Percentiles rank a stretch among this genome's conserved stretches.
Evolutionary conservation across 306 rosid genomes (phyloP).

Genomic region (Dalbergia cultrata): DNA sequence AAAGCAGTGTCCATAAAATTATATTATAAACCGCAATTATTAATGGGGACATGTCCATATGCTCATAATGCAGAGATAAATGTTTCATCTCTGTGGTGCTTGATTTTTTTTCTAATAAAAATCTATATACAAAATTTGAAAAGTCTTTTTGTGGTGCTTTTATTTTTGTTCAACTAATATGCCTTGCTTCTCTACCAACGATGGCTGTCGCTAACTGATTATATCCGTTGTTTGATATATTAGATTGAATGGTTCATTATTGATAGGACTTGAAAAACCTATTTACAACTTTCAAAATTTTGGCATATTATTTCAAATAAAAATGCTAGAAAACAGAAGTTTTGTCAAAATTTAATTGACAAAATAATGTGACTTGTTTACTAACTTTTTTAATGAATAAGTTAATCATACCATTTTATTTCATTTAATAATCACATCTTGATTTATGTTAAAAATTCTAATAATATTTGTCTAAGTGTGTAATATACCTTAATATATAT

Average conservation of each 20-base stretch:
- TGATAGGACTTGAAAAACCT: too few species aligned
- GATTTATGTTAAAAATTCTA: too few species aligned
- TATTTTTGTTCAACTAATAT: slow-evolving; percentile 35
- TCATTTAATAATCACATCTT: too few species aligned
- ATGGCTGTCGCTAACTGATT: slow-evolving; percentile 26
- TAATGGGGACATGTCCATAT: slow-evolving; percentile 36
- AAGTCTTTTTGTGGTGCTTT: slow-evolving; percentile 42
- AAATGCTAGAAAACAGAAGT: too few species aligned
- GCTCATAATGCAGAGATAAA: slow-evolving; percentile 34
- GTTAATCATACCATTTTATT: too few species aligned
- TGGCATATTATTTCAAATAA: too few species aligned
- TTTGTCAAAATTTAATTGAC: too few species aligned
- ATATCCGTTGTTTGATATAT: not conserved
- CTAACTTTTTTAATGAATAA: too few species aligned
- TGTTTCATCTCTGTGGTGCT: not conserved
- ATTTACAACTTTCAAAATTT: too few species aligned
- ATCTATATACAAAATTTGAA: slow-evolving; percentile 14
- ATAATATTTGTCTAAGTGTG: too few species aligned
- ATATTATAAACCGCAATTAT: slow-evolving; percentile 35
- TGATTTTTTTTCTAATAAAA: not conserved
- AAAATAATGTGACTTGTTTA: too few species aligned
- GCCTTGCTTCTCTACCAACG: slow-evolving; percentile 35
- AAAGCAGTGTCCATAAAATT: slow-evolving; percentile 21
- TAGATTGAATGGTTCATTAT: not conserved
- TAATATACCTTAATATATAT: too few species aligned